Base-by-base conservation (phyloP, 2,329 filamentous ascomycete species). In the Diaporthe vexans region DNA sequence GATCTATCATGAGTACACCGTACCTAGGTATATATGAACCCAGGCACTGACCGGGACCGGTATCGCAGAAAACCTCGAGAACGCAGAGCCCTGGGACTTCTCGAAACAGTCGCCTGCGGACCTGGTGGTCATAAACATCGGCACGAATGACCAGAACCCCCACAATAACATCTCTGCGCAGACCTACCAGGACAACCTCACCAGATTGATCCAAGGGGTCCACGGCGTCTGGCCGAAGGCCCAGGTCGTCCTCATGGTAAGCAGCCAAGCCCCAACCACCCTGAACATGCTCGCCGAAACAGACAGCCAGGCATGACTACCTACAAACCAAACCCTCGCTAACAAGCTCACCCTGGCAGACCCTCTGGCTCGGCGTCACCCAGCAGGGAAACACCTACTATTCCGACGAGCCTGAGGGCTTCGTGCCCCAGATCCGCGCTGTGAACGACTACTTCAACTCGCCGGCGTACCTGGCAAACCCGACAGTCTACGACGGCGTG, bases 331-430 rank as follows among this genome's bases (percentile, higher is more conserved):
- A 10, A 26, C 33, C n/a, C 77, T 80, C 4, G 81, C 10, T 43
- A 35, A 40, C 37, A 15, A 24, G 15, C 9, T 35, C 63, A 79
- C 48, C 77, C 69, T 11, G 17, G 19, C 51, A 88, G 86, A 86
- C 86, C 48, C 84, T 90, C 71, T 91, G 88, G 88, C 85, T 88
- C 52, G 84, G 85, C n/a, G 91, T 90, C 81, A 82, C 82, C 72
- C 81, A 85, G 40, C 78, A 83, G 59, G 89, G 88, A 11, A 89
- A 88, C 77, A 85, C 84, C 9, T 91, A 87, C 78, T 77, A 79
- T 10, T 86, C 89, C 78, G 81, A 80, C 29, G 82, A 83, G 7
- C 74, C 77, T 1, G 29, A 76, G 10, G 85, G 86, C 24, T 90
- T 87, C 77, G 82, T 85, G 71, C 81, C 86, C 40, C 87, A 91